phyloP scores from a whole-genome alignment of 2,329 filamentous ascomycete genomes.

The Albifimbria verrucaria region DNA sequence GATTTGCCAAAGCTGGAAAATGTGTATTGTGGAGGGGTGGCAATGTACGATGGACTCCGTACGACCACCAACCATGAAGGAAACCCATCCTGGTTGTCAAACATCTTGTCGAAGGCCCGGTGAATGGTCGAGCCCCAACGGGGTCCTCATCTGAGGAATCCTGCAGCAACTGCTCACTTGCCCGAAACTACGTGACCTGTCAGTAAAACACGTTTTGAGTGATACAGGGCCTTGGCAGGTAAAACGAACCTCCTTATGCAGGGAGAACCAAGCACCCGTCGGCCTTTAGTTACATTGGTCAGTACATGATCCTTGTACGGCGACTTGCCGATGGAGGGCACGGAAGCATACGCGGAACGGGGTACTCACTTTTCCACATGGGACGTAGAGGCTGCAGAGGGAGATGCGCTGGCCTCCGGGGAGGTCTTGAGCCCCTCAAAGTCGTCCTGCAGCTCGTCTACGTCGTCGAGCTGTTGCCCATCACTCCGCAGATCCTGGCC shows the following conservation, averaged over 20 bases:
- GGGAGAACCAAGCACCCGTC: constrained; percentile 42
- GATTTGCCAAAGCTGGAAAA: constrained; percentile 65
- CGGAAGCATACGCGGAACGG: background rate
- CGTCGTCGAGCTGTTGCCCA: constrained; percentile 40
- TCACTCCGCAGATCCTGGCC: constrained; percentile 40
- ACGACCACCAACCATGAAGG: constrained; percentile 52
- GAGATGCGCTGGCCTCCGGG: constrained; percentile 39
- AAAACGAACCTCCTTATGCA: constrained; percentile 46
- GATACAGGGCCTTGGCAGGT: background rate
- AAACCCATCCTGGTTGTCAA: constrained; percentile 52
- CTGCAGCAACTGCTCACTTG: constrained; percentile 43
- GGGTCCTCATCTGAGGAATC: constrained; percentile 59
- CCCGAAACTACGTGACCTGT: constrained; percentile 41
- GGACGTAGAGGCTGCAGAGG: constrained; percentile 18
- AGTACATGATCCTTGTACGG: constrained; percentile 3
- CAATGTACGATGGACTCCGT: constrained; percentile 39
- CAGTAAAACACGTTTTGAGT: background rate
- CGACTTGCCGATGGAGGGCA: background rate
- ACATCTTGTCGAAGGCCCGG: constrained; percentile 58
- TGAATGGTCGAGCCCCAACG: constrained; percentile 51
- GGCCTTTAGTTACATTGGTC: constrained; percentile 10
- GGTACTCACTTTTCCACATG: constrained; percentile 22
- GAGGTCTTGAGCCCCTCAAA: constrained; percentile 53
- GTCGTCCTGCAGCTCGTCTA: constrained; percentile 54
- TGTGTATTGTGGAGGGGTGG: constrained; percentile 55